Evolutionary conservation across 441 rosid species (phyloP), one percentile per base, ranked within the genome.

Genomic region (Mallotus repandus): DNA sequence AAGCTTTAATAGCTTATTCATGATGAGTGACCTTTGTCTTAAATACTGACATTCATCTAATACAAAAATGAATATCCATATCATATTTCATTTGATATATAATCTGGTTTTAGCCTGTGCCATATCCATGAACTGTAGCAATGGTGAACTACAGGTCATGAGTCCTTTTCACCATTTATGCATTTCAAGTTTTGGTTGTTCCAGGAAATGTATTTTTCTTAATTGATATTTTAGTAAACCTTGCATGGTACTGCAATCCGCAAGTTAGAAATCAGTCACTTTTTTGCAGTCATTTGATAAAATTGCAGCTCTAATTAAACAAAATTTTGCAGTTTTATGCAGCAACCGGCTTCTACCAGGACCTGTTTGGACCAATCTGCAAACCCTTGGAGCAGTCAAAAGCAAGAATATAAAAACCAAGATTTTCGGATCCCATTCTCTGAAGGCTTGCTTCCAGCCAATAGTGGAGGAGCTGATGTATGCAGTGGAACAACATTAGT

Each of bases 271-370:
- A 68, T 38, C 32, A 50, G 43, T 35, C 9, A n/a, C 60, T 2
- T 63, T 16, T 38, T 15, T 2, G 12, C 22, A 13, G n/a, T 65
- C 4, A 15, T 41, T 43, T 52, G 25, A 53, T 52, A 12, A 32
- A 67, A 18, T 52, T 66, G 56, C 35, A 21, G 50, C 49, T 16
- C 45, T 45, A 70, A 25, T 25, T 45, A 56, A 73, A 73, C 57
- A 19, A 58, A 32, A 8, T 56, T 59, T 58, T 72, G 67, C 66
- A 74, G 77, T 22, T 59, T 5, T 55, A 58, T 66, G 52, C 65
- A 49, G 16, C 77, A 66, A 35, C 71, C 59, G 49, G 38, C 59
- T 65, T 55, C 25, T 15, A 14, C 29, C 4, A 50, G 52, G 18
- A 57, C 57, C 54, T 56, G 76, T 45, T 56, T 53, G 1, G 15